phyloP scores from a whole-genome alignment of 345 rosid genomes.

The Syzygium grande region DNA sequence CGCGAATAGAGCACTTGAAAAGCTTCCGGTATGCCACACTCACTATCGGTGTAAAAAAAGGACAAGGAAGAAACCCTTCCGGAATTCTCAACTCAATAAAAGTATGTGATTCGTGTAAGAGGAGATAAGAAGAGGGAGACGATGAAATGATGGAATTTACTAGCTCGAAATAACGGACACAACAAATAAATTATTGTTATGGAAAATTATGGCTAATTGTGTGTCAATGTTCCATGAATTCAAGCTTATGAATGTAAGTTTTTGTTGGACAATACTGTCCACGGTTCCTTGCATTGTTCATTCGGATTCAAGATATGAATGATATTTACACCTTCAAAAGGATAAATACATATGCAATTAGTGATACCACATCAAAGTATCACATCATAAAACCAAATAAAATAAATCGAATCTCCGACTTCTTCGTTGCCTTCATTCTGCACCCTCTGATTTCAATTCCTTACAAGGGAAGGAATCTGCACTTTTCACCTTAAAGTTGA shows the following conservation, averaged over 20 bases:
- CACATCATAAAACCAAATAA: no score
- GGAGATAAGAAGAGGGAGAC: neutral
- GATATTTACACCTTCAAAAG: no score
- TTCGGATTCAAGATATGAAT: neutral
- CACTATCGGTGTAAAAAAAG: rapidly evolving
- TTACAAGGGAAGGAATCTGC: neutral
- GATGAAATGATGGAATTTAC: neutral
- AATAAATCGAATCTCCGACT: no score
- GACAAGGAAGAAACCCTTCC: neutral
- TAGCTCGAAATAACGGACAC: neutral
- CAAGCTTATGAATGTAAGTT: no score
- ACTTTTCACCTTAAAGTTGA: neutral
- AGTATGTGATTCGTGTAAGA: neutral
- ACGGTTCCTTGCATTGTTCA: neutral
- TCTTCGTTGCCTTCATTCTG: no score
- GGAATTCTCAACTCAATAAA: no score
- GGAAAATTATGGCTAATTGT: no score
- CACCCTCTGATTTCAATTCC: neutral
- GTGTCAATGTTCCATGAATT: neutral
- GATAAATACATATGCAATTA: no score
- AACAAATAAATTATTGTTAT: no score
- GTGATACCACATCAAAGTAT: no score
- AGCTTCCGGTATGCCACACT: neutral
- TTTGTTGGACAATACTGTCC: no score
- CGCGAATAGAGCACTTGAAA: neutral